Conservation (phyloP, 2,329 filamentous ascomycete species). For the Epichloe amarillans region DNA sequence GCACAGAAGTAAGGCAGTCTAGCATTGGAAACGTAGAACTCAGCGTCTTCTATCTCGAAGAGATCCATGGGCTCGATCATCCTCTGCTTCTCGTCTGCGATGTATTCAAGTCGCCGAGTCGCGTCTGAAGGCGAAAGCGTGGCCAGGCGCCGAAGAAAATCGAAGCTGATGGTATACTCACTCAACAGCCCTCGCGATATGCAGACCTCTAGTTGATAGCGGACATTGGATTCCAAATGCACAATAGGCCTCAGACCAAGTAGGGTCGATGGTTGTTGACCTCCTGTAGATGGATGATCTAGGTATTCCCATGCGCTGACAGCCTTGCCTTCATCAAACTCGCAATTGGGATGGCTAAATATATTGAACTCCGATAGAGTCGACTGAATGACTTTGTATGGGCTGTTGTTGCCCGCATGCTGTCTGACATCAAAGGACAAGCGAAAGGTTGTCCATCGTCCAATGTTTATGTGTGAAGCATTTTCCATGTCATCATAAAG, state of each 20-base stretch:
- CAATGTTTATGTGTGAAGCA: constrained; percentile 32
- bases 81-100: constrained; percentile 48
- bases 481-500: constrained; percentile 23
- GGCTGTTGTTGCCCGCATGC: not conserved
- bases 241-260: constrained; percentile 11
- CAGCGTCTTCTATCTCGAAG: constrained; percentile 42
- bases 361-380: constrained; percentile 65
- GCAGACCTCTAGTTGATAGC: constrained; percentile 89
- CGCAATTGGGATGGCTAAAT: constrained; percentile 24
- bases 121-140: constrained; percentile 34
- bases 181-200: constrained; percentile 67
- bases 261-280: constrained; percentile 17
- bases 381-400: constrained; percentile 25
- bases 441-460: constrained; percentile 43
- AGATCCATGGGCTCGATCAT: constrained; percentile 61
- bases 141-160: constrained; percentile 54
- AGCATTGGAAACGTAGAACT: constrained; percentile 31
- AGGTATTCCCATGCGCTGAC: constrained; percentile 19
- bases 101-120: constrained; percentile 57
- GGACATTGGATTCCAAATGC: constrained; percentile 53
- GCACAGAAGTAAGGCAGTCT: constrained; percentile 60
- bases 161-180: constrained; percentile 55
- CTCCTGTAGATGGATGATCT: constrained; percentile 11
- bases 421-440: constrained; percentile 19
- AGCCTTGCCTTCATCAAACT: constrained; percentile 25